Evolutionary conservation across 169 alveolate genomes (phyloP).

Genomic region (Fabrea salina): DNA sequence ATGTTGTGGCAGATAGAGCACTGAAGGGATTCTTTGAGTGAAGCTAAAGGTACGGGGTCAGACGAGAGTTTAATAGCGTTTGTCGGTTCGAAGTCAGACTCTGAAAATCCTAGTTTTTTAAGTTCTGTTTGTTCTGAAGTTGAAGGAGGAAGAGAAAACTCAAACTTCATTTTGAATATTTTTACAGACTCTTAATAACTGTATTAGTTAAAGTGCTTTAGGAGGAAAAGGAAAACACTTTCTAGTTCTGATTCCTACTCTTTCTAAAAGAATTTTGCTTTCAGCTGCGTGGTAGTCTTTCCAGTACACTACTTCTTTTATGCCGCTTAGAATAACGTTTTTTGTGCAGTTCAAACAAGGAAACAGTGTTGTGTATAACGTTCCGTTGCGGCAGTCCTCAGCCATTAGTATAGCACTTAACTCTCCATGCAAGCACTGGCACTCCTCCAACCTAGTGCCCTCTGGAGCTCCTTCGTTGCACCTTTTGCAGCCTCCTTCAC

Average conservation of each 20-base stretch:
- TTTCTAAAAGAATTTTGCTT: not conserved
- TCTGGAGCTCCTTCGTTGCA: conserved; percentile 63
- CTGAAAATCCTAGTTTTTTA: too few relatives aligned
- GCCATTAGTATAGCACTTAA: conserved; percentile 81
- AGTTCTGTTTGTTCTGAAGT: too few relatives aligned
- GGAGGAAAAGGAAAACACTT: not conserved
- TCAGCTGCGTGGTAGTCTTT: conserved; percentile 33
- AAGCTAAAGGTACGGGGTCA: too few relatives aligned
- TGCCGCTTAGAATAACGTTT: conserved; percentile 67
- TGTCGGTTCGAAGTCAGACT: too few relatives aligned
- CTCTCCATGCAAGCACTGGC: conserved; percentile 88
- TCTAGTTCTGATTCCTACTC: not conserved
- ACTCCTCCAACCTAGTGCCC: conserved; percentile 75
- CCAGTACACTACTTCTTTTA: conserved; percentile 61
- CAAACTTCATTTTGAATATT: too few relatives aligned
- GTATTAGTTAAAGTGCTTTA: too few relatives aligned
- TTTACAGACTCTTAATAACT: too few relatives aligned
- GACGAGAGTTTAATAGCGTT: too few relatives aligned
- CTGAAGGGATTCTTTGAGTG: too few relatives aligned
- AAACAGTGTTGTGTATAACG: conserved; percentile 69
- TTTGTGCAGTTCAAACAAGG: conserved; percentile 83
- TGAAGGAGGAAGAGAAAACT: too few relatives aligned
- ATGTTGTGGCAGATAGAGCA: too few relatives aligned
- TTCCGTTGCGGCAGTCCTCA: conserved; percentile 48
- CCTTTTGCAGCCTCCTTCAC: conserved; percentile 82